Evolutionary conservation across 2,329 filamentous ascomycete genomes (phyloP).

Genomic region (Pseudogymnoascus pannorum): DNA sequence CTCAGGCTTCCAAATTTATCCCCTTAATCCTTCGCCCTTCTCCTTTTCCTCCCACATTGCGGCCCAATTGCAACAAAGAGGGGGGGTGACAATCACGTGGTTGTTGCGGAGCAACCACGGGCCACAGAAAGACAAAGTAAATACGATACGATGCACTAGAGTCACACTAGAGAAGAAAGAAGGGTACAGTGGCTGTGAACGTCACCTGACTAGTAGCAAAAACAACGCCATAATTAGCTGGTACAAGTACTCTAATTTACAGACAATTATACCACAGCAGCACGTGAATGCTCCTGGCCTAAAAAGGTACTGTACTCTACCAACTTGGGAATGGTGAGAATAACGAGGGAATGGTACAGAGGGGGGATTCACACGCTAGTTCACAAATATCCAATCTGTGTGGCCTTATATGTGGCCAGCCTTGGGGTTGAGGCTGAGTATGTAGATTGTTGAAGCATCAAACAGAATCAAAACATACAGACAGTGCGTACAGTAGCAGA

Average conservation of each 20-base stretch:
- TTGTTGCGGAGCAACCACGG: neutral
- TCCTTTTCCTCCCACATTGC: neutral
- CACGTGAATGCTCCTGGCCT: neutral
- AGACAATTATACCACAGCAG: too few relatives aligned
- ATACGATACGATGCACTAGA: too few relatives aligned
- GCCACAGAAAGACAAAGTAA: neutral
- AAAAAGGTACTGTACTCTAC: neutral
- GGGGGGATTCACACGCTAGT: neutral
- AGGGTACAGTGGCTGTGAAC: neutral
- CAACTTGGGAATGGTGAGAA: neutral
- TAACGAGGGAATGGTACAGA: neutral
- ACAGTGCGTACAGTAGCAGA: neutral
- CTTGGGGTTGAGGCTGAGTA: neutral
- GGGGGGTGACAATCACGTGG: neutral
- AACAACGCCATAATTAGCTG: too few relatives aligned
- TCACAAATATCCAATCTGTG: neutral
- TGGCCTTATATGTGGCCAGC: neutral
- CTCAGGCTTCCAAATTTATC: neutral
- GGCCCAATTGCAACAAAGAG: neutral
- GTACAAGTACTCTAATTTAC: too few relatives aligned
- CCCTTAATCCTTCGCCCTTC: neutral
- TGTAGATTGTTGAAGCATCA: neutral
- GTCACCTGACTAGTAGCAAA: neutral
- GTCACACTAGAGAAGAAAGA: neutral
- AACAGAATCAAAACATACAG: too few relatives aligned